Base-by-base conservation (phyloP, 2,329 filamentous ascomycete genomes). In the Colletotrichum falcatum region DNA sequence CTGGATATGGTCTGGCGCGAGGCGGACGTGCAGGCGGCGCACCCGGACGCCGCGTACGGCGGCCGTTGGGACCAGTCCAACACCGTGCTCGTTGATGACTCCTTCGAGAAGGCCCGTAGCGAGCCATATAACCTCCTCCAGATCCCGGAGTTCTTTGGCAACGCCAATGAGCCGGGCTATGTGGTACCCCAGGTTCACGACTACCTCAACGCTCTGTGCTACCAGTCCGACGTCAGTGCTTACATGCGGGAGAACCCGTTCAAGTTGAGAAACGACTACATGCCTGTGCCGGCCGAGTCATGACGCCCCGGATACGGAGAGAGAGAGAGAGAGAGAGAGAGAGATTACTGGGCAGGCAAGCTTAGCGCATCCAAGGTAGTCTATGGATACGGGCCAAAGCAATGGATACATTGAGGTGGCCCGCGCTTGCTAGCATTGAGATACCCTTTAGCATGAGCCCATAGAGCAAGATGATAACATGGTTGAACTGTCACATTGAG, bases 31-130 rank as follows among this genome's bases (percentile, higher is more conserved):
- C 78, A 77, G 67, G 76, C 72, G 9, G 81, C 83, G 42, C 85
- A 87, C 79, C 87, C 83, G n/a, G 78, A 77, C 42, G 78, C 76
- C 18, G 78, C 74, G 0, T 64, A 72, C 26, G 84, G 81, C 30
- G 79, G 76, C 18, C 75, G 79, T 16, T 98, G 94, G 92, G 87
- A 90, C 75, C 94, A 97, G 81, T 86, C 86, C 61, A 97, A 98
- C 79, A 98, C 96, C 0, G 87, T 98, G 8, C 85, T 99, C 33
- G 90, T 98, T 48, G 96, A 99, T 75, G 96, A 98, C 81, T 93
- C 91, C 37, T 76, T 81, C 1, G 87, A 95, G 76, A 99, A 98
- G 83, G 95, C 91, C 0, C 86, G 89, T 33, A 91, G 88, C 65
- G 94, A 99, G 79, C 96, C 96, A 0, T 88, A 89, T 81, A 98